Base-by-base conservation (phyloP, 108 stramenopile species). In the Nannochloropsis granulata region DNA sequence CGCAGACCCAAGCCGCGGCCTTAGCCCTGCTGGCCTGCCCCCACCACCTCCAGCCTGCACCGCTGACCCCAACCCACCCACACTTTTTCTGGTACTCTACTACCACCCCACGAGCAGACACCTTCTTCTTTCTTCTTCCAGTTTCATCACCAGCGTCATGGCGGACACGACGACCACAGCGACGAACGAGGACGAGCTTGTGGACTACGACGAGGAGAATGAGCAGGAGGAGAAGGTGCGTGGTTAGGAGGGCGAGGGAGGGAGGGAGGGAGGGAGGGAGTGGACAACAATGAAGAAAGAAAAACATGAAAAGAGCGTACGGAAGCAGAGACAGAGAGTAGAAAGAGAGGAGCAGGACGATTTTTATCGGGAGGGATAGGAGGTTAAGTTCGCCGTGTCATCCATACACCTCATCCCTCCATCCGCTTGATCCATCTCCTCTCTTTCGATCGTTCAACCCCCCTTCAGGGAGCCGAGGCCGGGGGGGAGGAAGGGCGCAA, bases 191-290 rank as follows among this genome's bases (percentile, higher is more conserved):
- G 90, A 90, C 25, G 90, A 91, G 43, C 88, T 91, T 44, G 84
- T 91, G 45, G 90, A 91, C 89, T 91, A 89, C 85, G 90, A 91
- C 44, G 90, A 91, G 46, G 90, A 91, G 13, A 86, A 88, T 45
- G 87, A 88, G 83, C 46, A 83, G 42, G 43, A 44, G 44, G 88
- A 85, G 80, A 80, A 84, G 25, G 85, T 80, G 16, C 81, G 82
- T 71, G 14, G 12, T 84, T 86, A 19, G 90, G 45, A 12, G 85
- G 81, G 9, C 56, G 80, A 84, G 83, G 43, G 14, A 43, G 24
- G n/a, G 25, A 84, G 45, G 56, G 56, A 7, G 42, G 43, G 21
- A 24, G 82, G 14, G 42, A 13, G 25, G 25, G 24, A 12, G 43
- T 13, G n/a, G 10, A 13, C 43, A 16, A 19, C 21, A 82, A 85